Base-by-base conservation (phyloP, 2,329 filamentous ascomycete species). In the Arthrobotrys musiformis region DNA sequence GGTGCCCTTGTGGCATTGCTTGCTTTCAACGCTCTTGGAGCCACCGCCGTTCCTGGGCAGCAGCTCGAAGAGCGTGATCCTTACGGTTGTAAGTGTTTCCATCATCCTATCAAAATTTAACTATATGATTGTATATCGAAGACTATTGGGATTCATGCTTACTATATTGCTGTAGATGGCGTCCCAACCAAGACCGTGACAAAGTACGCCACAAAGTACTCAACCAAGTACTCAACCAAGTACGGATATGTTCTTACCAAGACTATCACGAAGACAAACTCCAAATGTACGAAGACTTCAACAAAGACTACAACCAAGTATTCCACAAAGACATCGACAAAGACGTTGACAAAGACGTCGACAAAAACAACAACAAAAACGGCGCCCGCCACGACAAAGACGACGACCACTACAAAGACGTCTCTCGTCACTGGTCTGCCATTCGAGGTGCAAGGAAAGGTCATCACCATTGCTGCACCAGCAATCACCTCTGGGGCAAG, bases 261-360 rank as follows among this genome's bases (percentile, higher is more conserved):
- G 4, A 58, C 54, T 58, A 2, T 40, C 13, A 58, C 54, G 54
- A 58, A 58, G 33, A 58, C 33, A 58, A 37, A 58, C 33, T 58
- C 54, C 30, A 58, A 58, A 40, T 58, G 54, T 40, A 58, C 54
- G 17, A 58, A 58, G 33, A 58, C 54, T 9, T 2, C 33, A 9
- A 58, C 33, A 24, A 58, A 54, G 19, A 54, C 48, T 15, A 11
- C 11, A 2, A 48, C 42, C 4, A 50, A 50, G 22, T n/a, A 40
- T 40, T 40, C 37, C 15, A 50, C 46, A 2, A 26, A 33, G 24
- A 56, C 30, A 11, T 2, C 19, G 0, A 58, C 54, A 1, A 58
- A 22, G 52, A 58, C 52, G 9, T 5, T 17, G 2, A 58, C 19
- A 4, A 58, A 58, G 22, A 58, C 54, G 0, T 2, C 33, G 1